Conservation (phyloP, 176 grass and related monocot genomes). For the Triticum dicoccoides region DNA sequence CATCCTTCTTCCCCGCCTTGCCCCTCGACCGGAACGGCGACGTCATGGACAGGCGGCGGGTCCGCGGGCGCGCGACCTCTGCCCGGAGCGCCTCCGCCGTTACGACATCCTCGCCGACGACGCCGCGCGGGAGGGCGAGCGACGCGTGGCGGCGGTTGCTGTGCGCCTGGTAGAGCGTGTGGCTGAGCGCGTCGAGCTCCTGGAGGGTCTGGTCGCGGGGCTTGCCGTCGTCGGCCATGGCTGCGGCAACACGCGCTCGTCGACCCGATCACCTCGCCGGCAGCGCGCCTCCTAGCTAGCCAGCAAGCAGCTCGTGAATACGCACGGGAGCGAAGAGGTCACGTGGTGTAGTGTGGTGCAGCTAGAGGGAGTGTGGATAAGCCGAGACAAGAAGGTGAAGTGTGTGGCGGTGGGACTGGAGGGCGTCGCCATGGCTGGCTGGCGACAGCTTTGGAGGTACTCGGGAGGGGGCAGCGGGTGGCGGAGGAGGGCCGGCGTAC, state of each 20-base stretch:
- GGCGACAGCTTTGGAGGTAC: slow-evolving; percentile 58
- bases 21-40: slow-evolving; percentile 69
- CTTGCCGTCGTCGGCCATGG: slow-evolving; percentile 55
- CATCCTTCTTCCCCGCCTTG: slow-evolving; percentile 32
- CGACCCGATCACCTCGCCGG: neutral
- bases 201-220: slow-evolving; percentile 61
- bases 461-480: slow-evolving; percentile 28
- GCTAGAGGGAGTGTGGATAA: neutral
- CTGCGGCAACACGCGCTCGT: neutral
- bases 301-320: neutral
- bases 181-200: slow-evolving; percentile 84
- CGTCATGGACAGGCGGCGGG: slow-evolving; percentile 76
- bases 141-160: slow-evolving; percentile 64
- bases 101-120: neutral
- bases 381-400: slow-evolving; percentile 17
- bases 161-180: slow-evolving; percentile 83
- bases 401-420: slow-evolving; percentile 43
- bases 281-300: neutral
- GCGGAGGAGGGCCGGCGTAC: slow-evolving; percentile 22
- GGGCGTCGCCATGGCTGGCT: slow-evolving; percentile 27
- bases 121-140: slow-evolving; percentile 51
- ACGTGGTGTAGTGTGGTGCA: neutral
- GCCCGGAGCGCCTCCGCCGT: neutral
- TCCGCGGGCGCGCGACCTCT: slow-evolving; percentile 14
- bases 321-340: neutral